Base-by-base conservation (phyloP, 2,329 filamentous ascomycete genomes). In the Neoscytalidium dimidiatum region DNA sequence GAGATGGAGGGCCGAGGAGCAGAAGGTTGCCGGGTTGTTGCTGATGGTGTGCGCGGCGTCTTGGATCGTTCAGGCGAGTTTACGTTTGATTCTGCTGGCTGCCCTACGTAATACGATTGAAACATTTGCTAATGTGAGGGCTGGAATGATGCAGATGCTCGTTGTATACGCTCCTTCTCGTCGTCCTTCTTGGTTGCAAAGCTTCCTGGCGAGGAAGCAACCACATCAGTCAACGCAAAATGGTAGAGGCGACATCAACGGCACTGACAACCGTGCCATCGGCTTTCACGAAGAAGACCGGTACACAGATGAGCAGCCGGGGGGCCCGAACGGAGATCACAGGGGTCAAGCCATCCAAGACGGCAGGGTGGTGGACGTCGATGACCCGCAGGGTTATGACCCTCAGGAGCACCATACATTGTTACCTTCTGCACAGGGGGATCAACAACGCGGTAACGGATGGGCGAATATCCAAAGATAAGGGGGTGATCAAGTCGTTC, bases 41-140 rank as follows among this genome's bases (percentile, higher is more conserved):
- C 75, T 89, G 28, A 78, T 77, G 0, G 80, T 89, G 26, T 83
- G 84, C 0, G 43, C 87, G 0, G 74, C 77, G 0, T 82, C 86
- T 5, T 86, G 84, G 4, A 52, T 86, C 4, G 77, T 88, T 62
- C 86, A 89, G 81, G 86, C 87, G 69, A 62, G 77, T 68, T 26
- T 14, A 33, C 4, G 14, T 4, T 31, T 33, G 17, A 17, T 4
- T 3, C 6, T 19, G 28, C 48, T 52, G 13, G 33, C 48, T n/a
- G n/a, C n/a, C n/a, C n/a, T n/a, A n/a, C n/a, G n/a, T n/a, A n/a
- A n/a, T n/a, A n/a, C n/a, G n/a, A n/a, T n/a, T n/a, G n/a, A n/a
- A n/a, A n/a, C n/a, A n/a, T n/a, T n/a, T n/a, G n/a, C n/a, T n/a
- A n/a, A 9, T 21, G 17, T 17, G 23, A 31, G 14, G 8, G 3